Evolutionary conservation across 2,329 filamentous ascomycete genomes (phyloP), one percentile per base, ranked within the genome.

Genomic region (Orbilia javanica): DNA sequence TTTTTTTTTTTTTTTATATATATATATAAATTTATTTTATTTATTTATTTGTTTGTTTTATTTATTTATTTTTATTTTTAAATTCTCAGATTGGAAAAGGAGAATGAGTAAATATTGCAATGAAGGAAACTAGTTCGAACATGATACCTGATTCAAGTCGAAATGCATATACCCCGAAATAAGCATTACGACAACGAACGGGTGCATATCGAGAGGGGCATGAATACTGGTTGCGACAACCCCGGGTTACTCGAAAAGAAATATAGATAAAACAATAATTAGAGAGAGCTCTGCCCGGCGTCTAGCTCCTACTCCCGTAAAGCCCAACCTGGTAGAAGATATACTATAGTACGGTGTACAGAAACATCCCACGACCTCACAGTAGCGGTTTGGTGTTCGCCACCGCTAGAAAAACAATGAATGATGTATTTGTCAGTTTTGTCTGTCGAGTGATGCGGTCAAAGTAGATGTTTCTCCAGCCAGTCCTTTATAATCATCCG

Each of bases 201-300:
- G 13, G 57, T 22, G 36, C 15, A 66, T 39, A 39, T 39, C 8
- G 11, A 39, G 36, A 11, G 11, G 36, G 36, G 36, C 64, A n/a
- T n/a, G n/a, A n/a, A n/a, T 20, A 2, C 25, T 72, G 57, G 46
- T 72, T 72, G 57, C 60, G 60, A 72, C 68, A 72, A 31, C 57
- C 67, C 44, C n/a, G 5, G 11, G 15, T 34, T n/a, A n/a, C n/a
- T n/a, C n/a, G n/a, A n/a, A n/a, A n/a, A n/a, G n/a, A n/a, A n/a
- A n/a, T n/a, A n/a, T n/a, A n/a, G n/a, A n/a, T n/a, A n/a, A n/a
- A n/a, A n/a, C n/a, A n/a, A n/a, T n/a, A n/a, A n/a, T n/a, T n/a
- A n/a, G n/a, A n/a, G n/a, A 39, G 36, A 39, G 36, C 11, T 39
- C 36, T 39, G 36, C 13, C 13, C 11, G n/a, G n/a, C n/a, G 36